A percentile compares a stretch with the other conserved stretches of the same genome.
Evolutionary conservation across 306 rosid genomes (phyloP).

Genomic region (Inga oerstediana): DNA sequence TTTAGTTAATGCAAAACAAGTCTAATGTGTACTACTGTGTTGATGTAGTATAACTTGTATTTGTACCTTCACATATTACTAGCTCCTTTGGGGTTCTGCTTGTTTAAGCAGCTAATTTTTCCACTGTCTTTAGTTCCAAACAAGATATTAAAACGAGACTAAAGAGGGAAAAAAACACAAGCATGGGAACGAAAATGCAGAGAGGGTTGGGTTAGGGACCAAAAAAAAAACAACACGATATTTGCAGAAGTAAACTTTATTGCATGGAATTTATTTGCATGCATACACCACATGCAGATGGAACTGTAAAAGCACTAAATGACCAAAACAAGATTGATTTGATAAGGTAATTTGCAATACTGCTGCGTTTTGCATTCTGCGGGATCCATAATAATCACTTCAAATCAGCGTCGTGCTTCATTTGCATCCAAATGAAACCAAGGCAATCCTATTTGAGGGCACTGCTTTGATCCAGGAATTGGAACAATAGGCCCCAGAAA

Average conservation of each 20-base stretch:
- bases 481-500: conserved; percentile 84
- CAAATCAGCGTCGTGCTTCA: conserved; percentile 29
- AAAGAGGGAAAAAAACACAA: neutral
- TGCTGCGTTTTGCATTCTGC: conserved; percentile 25
- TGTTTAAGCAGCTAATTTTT: too few relatives aligned
- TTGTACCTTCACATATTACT: too few relatives aligned
- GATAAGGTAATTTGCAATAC: conserved; percentile 31
- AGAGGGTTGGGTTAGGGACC: neutral
- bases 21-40: too few relatives aligned
- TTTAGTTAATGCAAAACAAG: too few relatives aligned
- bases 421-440: conserved; percentile 63
- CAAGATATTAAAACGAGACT: neutral
- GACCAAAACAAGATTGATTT: conserved; percentile 24
- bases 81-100: too few relatives aligned
- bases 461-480: conserved; percentile 57
- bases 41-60: too few relatives aligned
- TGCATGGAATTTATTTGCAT: neutral
- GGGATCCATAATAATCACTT: conserved; percentile 37
- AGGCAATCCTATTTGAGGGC: conserved; percentile 77
- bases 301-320: conserved; percentile 27
- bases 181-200: neutral
- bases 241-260: neutral
- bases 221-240: neutral
- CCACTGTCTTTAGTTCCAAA: neutral
- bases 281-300: neutral